Conservation (phyloP, 768 basidiomycete species). For the Calocybe cyanea region DNA sequence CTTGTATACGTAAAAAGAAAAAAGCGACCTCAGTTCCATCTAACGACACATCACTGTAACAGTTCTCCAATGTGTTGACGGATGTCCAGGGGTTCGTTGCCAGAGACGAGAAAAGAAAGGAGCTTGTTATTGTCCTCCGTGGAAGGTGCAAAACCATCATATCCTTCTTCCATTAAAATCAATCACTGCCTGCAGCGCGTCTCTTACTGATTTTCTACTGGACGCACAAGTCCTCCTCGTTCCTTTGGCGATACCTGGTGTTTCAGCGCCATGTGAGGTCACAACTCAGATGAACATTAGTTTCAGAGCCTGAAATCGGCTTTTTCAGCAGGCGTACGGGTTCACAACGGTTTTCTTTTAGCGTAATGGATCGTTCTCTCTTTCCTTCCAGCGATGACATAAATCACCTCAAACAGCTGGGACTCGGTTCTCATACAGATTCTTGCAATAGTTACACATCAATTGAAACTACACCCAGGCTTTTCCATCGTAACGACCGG, state of each 20-base stretch:
- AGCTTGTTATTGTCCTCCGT: slow-evolving; percentile 45
- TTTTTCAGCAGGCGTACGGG: slow-evolving; percentile 32
- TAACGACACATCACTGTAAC: neutral
- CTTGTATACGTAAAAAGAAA: slow-evolving; percentile 7
- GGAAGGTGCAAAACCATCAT: slow-evolving; percentile 35
- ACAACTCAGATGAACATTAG: no score
- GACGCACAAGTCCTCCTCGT: slow-evolving; percentile 39
- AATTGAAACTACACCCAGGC: slow-evolving; percentile 31
- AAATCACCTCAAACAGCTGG: slow-evolving; percentile 35
- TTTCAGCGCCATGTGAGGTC: slow-evolving; percentile 34
- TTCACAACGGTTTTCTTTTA: slow-evolving; percentile 49
- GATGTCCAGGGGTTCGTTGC: slow-evolving; percentile 51
- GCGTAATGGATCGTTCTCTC: slow-evolving; percentile 29
- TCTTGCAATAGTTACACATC: slow-evolving; percentile 28
- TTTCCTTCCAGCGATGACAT: neutral
- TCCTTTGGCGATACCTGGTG: slow-evolving; percentile 42
- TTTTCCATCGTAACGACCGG: slow-evolving; percentile 44
- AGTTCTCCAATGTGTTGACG: slow-evolving; percentile 40
- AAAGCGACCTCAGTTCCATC: no score
- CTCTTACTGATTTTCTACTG: slow-evolving; percentile 37
- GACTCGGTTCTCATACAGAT: slow-evolving; percentile 42
- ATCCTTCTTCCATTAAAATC: neutral
- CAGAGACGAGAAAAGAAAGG: slow-evolving; percentile 39
- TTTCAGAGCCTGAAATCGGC: neutral
- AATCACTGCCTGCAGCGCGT: slow-evolving; percentile 26